Evolutionary conservation across 2,329 filamentous ascomycete genomes (phyloP).

Genomic region (Fusarium sp.): DNA sequence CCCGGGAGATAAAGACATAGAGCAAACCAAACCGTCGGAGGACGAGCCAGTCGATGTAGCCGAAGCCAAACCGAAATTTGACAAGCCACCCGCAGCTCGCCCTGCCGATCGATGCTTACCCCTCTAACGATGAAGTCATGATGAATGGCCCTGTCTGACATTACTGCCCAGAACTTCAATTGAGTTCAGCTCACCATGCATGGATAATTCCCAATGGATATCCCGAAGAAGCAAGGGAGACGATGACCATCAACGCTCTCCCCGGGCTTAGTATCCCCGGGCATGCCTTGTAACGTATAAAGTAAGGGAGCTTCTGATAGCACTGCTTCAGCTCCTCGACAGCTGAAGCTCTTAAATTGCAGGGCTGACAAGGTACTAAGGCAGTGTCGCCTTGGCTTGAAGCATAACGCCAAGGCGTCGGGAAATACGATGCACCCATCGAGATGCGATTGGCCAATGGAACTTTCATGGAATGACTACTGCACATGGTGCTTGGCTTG

Average conservation of each 20-base stretch:
- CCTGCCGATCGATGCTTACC: slow-evolving; percentile 9
- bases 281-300: rapidly evolving
- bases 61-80: neutral
- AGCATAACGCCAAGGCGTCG: slow-evolving; percentile 13
- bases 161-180: neutral
- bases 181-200: neutral
- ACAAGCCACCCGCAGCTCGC: slow-evolving; percentile 11
- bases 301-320: neutral
- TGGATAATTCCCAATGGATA: neutral
- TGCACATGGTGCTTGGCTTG: neutral
- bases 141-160: neutral
- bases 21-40: neutral
- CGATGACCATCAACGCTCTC: neutral
- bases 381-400: neutral
- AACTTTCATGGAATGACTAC: neutral
- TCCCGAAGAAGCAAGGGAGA: neutral
- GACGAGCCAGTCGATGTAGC: neutral
- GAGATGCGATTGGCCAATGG: neutral
- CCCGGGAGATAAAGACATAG: neutral
- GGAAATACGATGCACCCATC: slow-evolving; percentile 19
- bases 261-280: neutral
- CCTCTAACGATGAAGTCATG: slow-evolving; percentile 10
- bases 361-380: neutral
- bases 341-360: neutral
- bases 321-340: neutral